Percentiles rank a stretch among this genome's conserved stretches.
Evolutionary conservation across 2,329 filamentous ascomycete species (phyloP).

Genomic region (Sordariomycetes sp.): DNA sequence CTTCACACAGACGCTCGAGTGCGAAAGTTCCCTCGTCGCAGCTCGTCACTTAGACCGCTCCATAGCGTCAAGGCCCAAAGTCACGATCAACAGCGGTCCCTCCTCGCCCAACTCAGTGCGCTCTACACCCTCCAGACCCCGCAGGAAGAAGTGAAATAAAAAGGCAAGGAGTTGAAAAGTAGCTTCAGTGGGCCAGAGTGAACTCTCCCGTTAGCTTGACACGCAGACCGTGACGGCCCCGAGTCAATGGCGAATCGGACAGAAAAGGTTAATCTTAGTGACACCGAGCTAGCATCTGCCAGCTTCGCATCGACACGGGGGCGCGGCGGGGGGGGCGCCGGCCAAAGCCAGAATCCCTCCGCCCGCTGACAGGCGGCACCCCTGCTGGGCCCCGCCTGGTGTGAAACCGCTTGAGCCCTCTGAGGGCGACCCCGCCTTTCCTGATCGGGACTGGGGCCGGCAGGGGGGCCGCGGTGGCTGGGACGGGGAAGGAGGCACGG

Average conservation of each 20-base stretch:
- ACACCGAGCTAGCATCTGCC: neutral
- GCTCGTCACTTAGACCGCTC: neutral
- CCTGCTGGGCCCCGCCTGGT: neutral
- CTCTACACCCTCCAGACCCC: too few species aligned
- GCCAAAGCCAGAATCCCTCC: neutral
- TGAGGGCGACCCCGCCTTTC: neutral
- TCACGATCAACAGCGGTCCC: neutral
- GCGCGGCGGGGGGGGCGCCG: too few species aligned
- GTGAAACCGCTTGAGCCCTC: constrained; percentile 5
- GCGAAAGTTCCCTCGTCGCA: neutral
- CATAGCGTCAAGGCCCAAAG: neutral
- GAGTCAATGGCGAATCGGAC: neutral
- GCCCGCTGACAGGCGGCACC: neutral
- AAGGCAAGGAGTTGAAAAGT: too few species aligned
- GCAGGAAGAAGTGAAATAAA: too few species aligned
- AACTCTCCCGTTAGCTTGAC: neutral
- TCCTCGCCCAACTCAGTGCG: too few species aligned
- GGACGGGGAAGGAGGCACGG: neutral
- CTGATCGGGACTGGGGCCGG: neutral
- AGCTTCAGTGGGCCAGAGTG: too few species aligned
- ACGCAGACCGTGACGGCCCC: neutral
- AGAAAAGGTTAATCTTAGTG: constrained; percentile 2
- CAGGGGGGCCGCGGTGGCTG: constrained; percentile 3
- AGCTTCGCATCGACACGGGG: neutral
- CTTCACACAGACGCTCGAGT: neutral